Evolutionary conservation across 192 early-diverging fungal species (phyloP), one percentile per base, ranked within the genome.

Genomic region (Mortierella claussenii): DNA sequence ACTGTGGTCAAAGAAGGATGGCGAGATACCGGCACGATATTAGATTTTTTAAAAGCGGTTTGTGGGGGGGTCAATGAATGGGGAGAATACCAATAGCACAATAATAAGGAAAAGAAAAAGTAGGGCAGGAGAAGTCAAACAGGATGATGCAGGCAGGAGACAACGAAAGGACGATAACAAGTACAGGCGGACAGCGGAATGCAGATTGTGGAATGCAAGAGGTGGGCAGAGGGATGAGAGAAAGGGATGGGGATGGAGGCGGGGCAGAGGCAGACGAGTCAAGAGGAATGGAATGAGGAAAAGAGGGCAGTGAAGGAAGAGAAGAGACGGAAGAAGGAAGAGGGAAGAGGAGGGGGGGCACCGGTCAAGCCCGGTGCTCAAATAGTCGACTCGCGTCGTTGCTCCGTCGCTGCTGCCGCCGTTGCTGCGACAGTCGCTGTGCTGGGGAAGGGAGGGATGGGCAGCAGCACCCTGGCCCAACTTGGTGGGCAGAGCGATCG

Each of bases 81-180:
- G 8, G 40, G 17, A 11, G 17, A 42, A 11, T 11, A 42, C 8
- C 40, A 17, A 42, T 42, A 42, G 17, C 17, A 42, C 8, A 17
- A 20, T 5, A 51, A 17, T 27, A 20, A 27, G 28, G 28, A 51
- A 27, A 27, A 51, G 17, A 51, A 27, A 5, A 27, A 51, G 49
- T 5, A 28, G 49, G 46, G 55, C 26, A 47, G 18, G 42, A 54
- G 23, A 50, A 23, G 20, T 30, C 15, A 8, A 26, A 20, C 18
- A 20, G 12, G 28, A 20, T 30, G 28, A 27, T 52, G 51, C 44
- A 60, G 44, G n/a, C 43, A 55, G 24, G 55, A 44, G 17, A 34
- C 20, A 54, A 36, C 12, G n/a, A 52, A 52, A 17, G 37, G 24
- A 45, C 8, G 44, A 53, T 37, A 56, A 44, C 3, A 33, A 34